Evolutionary conservation across 179 eudicot genomes (phyloP).

Genomic region (Heliamphora pulchella): DNA sequence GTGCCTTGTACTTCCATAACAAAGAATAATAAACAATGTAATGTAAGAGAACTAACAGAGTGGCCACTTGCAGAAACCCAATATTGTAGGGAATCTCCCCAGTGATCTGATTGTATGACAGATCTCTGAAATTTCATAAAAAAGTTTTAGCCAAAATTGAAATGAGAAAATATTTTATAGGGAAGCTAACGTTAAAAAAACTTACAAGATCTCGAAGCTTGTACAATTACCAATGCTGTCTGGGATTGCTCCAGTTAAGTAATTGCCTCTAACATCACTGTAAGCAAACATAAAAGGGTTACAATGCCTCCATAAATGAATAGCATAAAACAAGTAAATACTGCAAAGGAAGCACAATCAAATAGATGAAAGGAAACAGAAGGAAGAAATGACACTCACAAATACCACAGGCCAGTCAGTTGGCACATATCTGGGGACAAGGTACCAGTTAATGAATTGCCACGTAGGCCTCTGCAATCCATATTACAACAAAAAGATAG

Average conservation of each 20-base stretch:
- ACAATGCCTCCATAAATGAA: background rate
- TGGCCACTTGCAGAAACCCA: slow-evolving; percentile 65
- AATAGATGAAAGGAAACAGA: no score
- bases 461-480: slow-evolving; percentile 49
- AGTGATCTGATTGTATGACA: slow-evolving; percentile 54
- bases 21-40: background rate
- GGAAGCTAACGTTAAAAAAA: background rate
- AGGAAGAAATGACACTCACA: slow-evolving; percentile 32
- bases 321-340: background rate
- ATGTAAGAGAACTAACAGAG: slow-evolving; percentile 30
- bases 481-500: background rate
- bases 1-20: background rate
- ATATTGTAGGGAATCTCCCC: slow-evolving; percentile 70
- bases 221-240: slow-evolving; percentile 65
- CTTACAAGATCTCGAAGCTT: slow-evolving; percentile 62
- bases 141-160: background rate
- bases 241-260: slow-evolving; percentile 54
- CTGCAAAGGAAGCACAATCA: background rate
- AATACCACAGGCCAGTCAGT: slow-evolving; percentile 65
- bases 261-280: slow-evolving; percentile 58
- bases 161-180: background rate
- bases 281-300: background rate
- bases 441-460: slow-evolving; percentile 47
- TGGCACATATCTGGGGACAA: slow-evolving; percentile 69
- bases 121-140: slow-evolving; percentile 34